Evolutionary conservation across 306 rosid genomes (phyloP).

Genomic region (Alnus rubra): DNA sequence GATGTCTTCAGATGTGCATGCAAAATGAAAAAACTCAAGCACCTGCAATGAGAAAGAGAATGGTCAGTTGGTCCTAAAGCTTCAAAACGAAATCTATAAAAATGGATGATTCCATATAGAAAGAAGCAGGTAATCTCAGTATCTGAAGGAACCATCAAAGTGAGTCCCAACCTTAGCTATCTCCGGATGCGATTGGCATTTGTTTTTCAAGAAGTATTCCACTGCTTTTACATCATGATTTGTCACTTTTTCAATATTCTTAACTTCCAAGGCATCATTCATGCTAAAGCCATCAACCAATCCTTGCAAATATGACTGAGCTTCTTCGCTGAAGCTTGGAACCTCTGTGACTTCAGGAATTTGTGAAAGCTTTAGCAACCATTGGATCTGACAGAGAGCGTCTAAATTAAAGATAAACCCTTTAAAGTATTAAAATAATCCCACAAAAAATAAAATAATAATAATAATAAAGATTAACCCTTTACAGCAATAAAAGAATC

Average conservation of each 20-base stretch:
- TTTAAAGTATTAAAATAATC: neutral
- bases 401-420: neutral
- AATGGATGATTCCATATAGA: constrained; percentile 3
- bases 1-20: constrained; percentile 90
- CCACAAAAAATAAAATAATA: neutral
- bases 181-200: constrained; percentile 64
- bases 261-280: constrained; percentile 67
- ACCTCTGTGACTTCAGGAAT: constrained; percentile 69
- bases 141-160: neutral
- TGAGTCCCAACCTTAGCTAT: constrained; percentile 55
- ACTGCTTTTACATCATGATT: constrained; percentile 94
- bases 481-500: neutral
- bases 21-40: constrained; percentile 89
- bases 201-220: constrained; percentile 83
- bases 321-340: constrained; percentile 70
- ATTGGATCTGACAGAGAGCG: constrained; percentile 55
- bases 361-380: constrained; percentile 70
- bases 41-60: constrained; percentile 45
- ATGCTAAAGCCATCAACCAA: constrained; percentile 53
- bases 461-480: neutral
- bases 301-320: constrained; percentile 52
- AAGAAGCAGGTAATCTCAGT: constrained; percentile 2
- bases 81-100: constrained; percentile 11
- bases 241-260: constrained; percentile 70
- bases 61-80: neutral